Percentiles rank a stretch among this genome's conserved stretches.
These are phyloP conservation scores for Cercospora beticola DNA, from an alignment of 2,329 filamentous ascomycete species.

Conservation along the genomic window DNA sequence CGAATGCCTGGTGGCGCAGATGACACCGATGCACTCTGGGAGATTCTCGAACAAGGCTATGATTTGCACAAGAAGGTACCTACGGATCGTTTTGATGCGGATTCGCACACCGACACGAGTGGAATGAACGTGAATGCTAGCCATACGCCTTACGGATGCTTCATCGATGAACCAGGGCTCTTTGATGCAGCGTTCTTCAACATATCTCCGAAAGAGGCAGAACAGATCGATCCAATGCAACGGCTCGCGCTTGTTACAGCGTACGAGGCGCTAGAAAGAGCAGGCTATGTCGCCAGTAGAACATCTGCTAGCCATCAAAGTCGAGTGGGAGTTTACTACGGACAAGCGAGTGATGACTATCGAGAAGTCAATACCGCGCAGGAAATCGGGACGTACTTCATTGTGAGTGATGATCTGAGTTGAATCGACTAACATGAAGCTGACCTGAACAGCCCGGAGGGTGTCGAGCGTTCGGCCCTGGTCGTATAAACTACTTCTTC, in stretches of 20 bases:
- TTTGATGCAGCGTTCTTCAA: conserved; percentile 87
- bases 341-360: conserved; percentile 74
- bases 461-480: conserved; percentile 60
- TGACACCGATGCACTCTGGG: conserved; percentile 68
- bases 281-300: conserved; percentile 71
- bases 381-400: conserved; percentile 69
- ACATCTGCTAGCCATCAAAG: conserved; percentile 65
- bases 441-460: conserved; percentile 49
- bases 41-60: conserved; percentile 69
- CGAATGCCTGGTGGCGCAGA: conserved; percentile 72
- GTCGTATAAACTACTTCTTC: conserved; percentile 73
- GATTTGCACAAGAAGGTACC: conserved; percentile 70
- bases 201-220: conserved; percentile 78
- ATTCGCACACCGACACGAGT: conserved; percentile 68
- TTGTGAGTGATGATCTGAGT: conserved; percentile 31
- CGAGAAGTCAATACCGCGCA: conserved; percentile 72
- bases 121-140: conserved; percentile 74
- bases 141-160: conserved; percentile 74
- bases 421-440: neutral
- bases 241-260: conserved; percentile 72
- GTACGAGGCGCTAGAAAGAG: conserved; percentile 80
- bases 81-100: conserved; percentile 68
- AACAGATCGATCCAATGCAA: conserved; percentile 79
- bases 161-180: conserved; percentile 70
- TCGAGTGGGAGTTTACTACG: conserved; percentile 71